These are phyloP conservation scores for Vitis amurensis DNA, from an alignment of 164 flowering plant genomes.

Conservation along the genomic window DNA sequence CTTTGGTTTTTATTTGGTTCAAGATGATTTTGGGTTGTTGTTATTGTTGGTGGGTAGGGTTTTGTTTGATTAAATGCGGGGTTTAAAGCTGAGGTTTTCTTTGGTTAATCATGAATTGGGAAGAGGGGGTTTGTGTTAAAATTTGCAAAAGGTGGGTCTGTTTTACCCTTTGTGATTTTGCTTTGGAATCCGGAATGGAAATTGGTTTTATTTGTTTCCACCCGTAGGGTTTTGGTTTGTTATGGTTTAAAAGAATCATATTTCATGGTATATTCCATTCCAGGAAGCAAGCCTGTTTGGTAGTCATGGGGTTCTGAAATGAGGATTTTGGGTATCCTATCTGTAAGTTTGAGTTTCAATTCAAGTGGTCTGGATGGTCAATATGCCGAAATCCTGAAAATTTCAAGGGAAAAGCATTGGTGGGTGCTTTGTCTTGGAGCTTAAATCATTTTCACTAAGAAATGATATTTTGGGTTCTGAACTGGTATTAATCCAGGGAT, in stretches of 20 bases:
- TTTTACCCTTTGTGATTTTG: constrained; percentile 2
- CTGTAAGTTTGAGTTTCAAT: too few relatives aligned
- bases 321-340: too few relatives aligned
- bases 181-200: not conserved
- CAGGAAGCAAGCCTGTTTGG: not conserved
- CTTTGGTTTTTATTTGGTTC: not conserved
- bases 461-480: too few relatives aligned
- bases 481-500: too few relatives aligned
- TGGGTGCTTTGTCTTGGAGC: too few relatives aligned
- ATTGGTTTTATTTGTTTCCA: not conserved
- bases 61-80: not conserved
- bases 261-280: not conserved
- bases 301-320: too few relatives aligned
- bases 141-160: not conserved
- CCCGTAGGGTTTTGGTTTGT: not conserved
- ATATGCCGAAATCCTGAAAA: too few relatives aligned
- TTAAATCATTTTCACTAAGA: too few relatives aligned
- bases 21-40: not conserved
- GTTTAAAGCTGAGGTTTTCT: not conserved
- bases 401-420: too few relatives aligned
- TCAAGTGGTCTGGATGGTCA: too few relatives aligned
- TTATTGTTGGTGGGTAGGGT: not conserved
- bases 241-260: not conserved
- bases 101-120: not conserved
- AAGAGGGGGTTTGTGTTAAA: not conserved